Evolutionary conservation across 106 monocot genomes (phyloP), one percentile per base, ranked within the genome.

Genomic region (Acorus gramineus): DNA sequence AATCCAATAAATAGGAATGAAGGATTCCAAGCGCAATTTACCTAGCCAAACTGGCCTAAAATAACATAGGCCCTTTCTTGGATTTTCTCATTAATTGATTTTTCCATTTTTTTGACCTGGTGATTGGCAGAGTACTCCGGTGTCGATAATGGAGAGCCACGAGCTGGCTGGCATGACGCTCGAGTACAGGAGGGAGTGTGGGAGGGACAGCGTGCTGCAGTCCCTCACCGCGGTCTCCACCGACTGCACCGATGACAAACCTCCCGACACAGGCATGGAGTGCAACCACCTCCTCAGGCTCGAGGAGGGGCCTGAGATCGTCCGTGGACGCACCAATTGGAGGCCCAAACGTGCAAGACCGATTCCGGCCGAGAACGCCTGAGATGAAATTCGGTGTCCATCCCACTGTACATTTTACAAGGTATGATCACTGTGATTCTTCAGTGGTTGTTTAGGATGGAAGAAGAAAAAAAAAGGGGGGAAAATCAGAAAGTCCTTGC

Each of bases 161-260:
- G 81, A 81, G 69, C 81, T 81, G 44, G 71, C 78, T 2, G 57
- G 81, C 43, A 78, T 85, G 77, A 81, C 78, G 5, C 74, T 85
- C 45, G 85, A 85, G 14, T 85, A 85, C 65, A 64, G 82, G 66
- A 79, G 78, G 73, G 92, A 93, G 63, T 93, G 92, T 43, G 81
- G 84, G n/a, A 82, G 78, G 71, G 88, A 93, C 66, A 89, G 80
- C 47, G 66, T 83, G 54, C 66, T 93, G 69, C 78, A 93, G 53
- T 93, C 93, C 50, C 85, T 85, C 47, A 85, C 88, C 8, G 73
- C 82, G 7, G 73, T 93, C 28, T 71, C 78, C 59, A 52, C 73
- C 11, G 55, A 82, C 50, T 56, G 70, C 61, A 65, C 13, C 5
- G 53, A 50, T 28, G 14, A 52, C 7, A 59, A 59, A 0, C 49